Base-by-base conservation (phyloP, 192 early-diverging fungal genomes). In the Umbelopsis sp. region DNA sequence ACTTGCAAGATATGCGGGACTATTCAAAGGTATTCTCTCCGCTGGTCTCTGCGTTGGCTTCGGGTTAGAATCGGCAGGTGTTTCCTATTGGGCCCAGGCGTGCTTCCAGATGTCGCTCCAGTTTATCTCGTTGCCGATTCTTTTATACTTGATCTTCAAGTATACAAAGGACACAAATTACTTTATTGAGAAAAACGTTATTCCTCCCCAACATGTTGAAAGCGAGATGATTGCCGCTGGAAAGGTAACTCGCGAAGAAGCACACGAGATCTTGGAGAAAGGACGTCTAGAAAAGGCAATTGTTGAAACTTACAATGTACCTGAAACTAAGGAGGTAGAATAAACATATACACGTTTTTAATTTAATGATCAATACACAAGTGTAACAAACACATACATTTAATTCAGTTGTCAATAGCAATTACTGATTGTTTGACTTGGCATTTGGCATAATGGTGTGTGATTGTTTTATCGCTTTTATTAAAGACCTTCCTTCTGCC, bases 41-140 rank as follows among this genome's bases (percentile, higher is more conserved):
- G 52, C 52, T 29, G 52, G 52, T 54, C 52, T 54, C 52, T 54
- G 52, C 52, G 52, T 54, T 21, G 52, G 52, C 52, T 54, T 54
- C 26, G 52, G 52, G n/a, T 29, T 54, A 21, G 52, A 54, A 29
- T 21, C 52, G 26, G 52, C 52, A 21, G 52, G 52, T 54, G 52
- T 54, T 29, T 54, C 52, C n/a, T 54, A 54, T 54, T 54, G 52
- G 52, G 52, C 21, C 52, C 52, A 54, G 26, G 52, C 52, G 26
- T 25, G n/a, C 52, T 54, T 54, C 52, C 52, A 54, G 26, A 54
- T 54, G 52, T 21, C 26, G n/a, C 21, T 54, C 52, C n/a, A 25
- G 52, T 54, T 54, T 29, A 29, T 54, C 21, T 54, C 52, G 26
- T 29, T 54, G 26, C 52, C 52, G 20, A 54, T 54, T 54, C n/a